A percentile compares a stretch with the other conserved stretches of the same genome.
Conservation (phyloP, 2,329 filamentous ascomycete genomes). For the Sporothrix pseudoabietina region DNA sequence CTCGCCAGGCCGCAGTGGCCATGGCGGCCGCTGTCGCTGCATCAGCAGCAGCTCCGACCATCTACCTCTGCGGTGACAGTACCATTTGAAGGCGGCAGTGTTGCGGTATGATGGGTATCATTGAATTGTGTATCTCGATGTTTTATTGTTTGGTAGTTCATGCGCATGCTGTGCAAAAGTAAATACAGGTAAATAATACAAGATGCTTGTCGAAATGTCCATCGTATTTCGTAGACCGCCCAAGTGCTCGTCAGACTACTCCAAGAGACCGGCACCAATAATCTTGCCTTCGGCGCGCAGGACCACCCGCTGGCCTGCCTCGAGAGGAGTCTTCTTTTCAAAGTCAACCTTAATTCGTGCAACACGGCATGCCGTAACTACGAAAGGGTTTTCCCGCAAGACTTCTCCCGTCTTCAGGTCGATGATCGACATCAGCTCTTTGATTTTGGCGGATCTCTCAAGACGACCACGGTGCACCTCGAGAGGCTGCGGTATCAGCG, state of each 20-base stretch:
- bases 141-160: neutral
- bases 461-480: conserved; percentile 86
- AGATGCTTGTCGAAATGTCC: neutral
- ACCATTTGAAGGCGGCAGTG: conserved; percentile 43
- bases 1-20: neutral
- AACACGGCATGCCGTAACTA: conserved; percentile 77
- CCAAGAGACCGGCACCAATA: conserved; percentile 82
- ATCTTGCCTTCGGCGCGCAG: conserved; percentile 79
- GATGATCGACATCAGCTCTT: conserved; percentile 69
- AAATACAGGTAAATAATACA: conserved; percentile 5
- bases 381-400: conserved; percentile 79
- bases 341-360: conserved; percentile 77
- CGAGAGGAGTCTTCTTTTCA: conserved; percentile 73
- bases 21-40: conserved; percentile 8
- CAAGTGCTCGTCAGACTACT: conserved; percentile 48
- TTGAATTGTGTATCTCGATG: neutral
- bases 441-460: conserved; percentile 74
- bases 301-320: conserved; percentile 77
- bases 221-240: neutral
- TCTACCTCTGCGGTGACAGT: conserved; percentile 59
- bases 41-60: conserved; percentile 37
- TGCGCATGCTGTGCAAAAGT: neutral
- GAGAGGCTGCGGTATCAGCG: conserved; percentile 83
- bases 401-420: conserved; percentile 78
- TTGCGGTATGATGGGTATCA: neutral